Percentiles rank a stretch among this genome's conserved stretches.
These are phyloP conservation scores for Cylindrotheca fusiformis DNA, from an alignment of 108 stramenopile species.

Conservation along the genomic window DNA sequence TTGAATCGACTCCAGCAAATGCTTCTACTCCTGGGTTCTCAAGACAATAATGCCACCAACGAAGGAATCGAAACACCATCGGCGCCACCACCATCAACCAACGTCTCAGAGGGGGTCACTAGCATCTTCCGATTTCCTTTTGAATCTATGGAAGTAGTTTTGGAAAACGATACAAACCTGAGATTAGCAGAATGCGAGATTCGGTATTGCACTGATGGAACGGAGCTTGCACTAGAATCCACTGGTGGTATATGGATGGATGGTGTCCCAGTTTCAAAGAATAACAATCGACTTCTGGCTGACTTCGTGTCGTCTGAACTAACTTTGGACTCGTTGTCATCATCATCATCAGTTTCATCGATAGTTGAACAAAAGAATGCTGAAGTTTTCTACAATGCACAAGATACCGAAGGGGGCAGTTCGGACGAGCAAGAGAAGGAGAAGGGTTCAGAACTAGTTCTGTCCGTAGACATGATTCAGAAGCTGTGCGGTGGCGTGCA, in stretches of 20 bases:
- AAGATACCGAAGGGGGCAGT: neutral
- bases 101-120: neutral
- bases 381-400: neutral
- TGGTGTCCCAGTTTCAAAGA: neutral
- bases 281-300: neutral
- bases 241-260: neutral
- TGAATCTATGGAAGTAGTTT: conserved; percentile 4
- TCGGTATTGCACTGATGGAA: neutral
- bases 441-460: neutral
- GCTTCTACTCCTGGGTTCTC: neutral
- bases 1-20: conserved; percentile 2
- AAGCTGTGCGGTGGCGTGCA: neutral
- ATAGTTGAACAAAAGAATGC: neutral
- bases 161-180: conserved; percentile 1
- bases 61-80: neutral
- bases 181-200: neutral
- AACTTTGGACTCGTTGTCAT: neutral
- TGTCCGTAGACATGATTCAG: neutral
- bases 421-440: neutral
- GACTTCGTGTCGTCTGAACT: neutral
- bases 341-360: no score
- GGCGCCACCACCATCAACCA: neutral
- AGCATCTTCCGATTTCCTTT: conserved; percentile 5
- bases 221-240: neutral
- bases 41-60: neutral